phyloP scores from a whole-genome alignment of 768 basidiomycete genomes.

The Mycena floridula region DNA sequence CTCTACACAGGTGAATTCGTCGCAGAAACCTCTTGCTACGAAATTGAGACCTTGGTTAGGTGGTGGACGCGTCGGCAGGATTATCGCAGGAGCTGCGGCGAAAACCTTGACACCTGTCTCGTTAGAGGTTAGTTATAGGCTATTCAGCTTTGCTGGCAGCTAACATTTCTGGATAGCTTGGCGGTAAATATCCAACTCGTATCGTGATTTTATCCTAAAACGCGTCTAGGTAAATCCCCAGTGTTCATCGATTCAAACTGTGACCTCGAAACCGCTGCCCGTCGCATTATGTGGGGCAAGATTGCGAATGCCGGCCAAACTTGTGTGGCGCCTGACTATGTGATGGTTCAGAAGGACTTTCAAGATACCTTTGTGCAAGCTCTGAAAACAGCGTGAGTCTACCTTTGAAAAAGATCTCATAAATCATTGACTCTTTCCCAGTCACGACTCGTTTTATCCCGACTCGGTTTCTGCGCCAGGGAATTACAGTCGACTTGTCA shows the following conservation, averaged over 20 bases:
- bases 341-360: conserved; percentile 14
- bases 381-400: conserved; percentile 7
- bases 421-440: too few relatives aligned
- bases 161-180: conserved; percentile 3
- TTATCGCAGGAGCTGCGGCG: conserved; percentile 71
- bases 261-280: conserved; percentile 48
- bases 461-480: conserved; percentile 42
- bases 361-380: conserved; percentile 10
- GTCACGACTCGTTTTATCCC: too few relatives aligned
- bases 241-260: conserved; percentile 38
- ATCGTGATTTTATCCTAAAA: not conserved
- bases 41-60: not conserved
- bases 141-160: too few relatives aligned
- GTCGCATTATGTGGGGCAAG: conserved; percentile 65
- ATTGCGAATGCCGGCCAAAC: conserved; percentile 62
- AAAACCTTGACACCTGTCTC: conserved; percentile 68
- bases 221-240: conserved; percentile 29
- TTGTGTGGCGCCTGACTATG: conserved; percentile 53
- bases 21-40: not conserved
- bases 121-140: conserved; percentile 47
- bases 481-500: conserved; percentile 47
- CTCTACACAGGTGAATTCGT: conserved; percentile 47
- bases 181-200: not conserved
- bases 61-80: conserved; percentile 47
- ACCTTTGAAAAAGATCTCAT: conserved; percentile 25